phyloP scores from a whole-genome alignment of 345 rosid genomes.

The Dipteronia sinensis region DNA sequence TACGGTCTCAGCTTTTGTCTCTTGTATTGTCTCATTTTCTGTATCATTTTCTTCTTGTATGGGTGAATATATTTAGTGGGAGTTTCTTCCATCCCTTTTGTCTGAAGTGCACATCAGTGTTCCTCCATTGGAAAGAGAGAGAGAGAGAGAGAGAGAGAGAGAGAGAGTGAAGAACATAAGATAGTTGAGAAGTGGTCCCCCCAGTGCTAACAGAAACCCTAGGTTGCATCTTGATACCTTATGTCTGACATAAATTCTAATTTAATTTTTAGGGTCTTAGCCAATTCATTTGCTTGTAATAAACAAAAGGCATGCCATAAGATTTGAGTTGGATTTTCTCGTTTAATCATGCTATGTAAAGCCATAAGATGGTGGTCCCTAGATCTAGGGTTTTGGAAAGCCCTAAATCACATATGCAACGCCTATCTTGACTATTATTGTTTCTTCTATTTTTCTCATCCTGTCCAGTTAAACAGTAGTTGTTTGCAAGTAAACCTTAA shows the following conservation, averaged over 20 bases:
- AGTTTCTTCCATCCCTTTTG: constrained; percentile 18
- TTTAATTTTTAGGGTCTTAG: constrained; percentile 28
- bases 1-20: constrained; percentile 44
- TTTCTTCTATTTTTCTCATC: constrained; percentile 3
- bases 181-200: constrained; percentile 87
- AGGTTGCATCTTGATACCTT: constrained; percentile 33
- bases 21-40: constrained; percentile 19
- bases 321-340: constrained; percentile 58
- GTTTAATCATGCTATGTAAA: constrained; percentile 51
- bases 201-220: constrained; percentile 27
- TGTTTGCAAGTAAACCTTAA: background rate
- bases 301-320: constrained; percentile 60
- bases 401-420: constrained; percentile 32
- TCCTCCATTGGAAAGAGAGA: constrained; percentile 24
- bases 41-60: constrained; percentile 22
- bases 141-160: constrained; percentile 18
- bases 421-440: constrained; percentile 34
- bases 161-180: constrained; percentile 20
- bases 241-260: constrained; percentile 26
- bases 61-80: constrained; percentile 44
- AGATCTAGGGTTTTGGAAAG: constrained; percentile 52
- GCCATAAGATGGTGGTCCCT: constrained; percentile 72
- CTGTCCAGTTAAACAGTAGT: constrained; percentile 10
- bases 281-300: constrained; percentile 24
- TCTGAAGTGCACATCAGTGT: constrained; percentile 15